Evolutionary conservation across 139 green algal genomes (phyloP).

Genomic region (Tetratostichococcus sp.): DNA sequence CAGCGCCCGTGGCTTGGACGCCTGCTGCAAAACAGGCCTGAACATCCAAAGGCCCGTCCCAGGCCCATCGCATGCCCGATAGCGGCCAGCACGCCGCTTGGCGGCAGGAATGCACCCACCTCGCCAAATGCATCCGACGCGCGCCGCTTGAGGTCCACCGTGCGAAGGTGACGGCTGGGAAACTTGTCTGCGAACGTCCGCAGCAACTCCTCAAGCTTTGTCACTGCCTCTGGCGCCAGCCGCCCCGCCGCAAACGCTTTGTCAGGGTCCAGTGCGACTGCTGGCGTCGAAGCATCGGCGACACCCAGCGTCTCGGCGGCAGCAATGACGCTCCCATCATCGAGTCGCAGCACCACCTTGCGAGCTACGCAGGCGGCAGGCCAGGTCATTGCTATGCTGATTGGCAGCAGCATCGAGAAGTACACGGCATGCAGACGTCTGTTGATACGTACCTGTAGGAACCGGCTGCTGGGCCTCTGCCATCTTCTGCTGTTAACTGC

Average conservation of each 20-base stretch:
- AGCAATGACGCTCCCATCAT: background rate
- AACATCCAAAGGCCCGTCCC: no score
- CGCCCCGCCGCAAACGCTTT: background rate
- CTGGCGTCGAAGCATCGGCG: background rate
- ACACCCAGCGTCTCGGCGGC: background rate
- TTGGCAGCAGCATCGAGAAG: no score
- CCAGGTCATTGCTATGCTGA: no score
- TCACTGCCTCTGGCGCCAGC: background rate
- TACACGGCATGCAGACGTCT: no score
- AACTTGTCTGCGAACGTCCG: background rate
- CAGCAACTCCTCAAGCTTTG: background rate
- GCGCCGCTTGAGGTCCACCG: background rate
- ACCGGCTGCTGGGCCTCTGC: no score
- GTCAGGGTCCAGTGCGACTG: background rate
- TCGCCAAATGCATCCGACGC: background rate
- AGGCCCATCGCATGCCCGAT: no score
- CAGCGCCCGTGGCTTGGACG: no score
- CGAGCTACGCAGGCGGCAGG: background rate
- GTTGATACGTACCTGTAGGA: background rate
- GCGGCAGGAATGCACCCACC: background rate
- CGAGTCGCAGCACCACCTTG: background rate
- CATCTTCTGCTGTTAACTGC: no score
- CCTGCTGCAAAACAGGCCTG: no score
- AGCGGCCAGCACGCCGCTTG: no score
- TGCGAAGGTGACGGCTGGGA: background rate